These are phyloP conservation scores for Auriscalpium orientale DNA, from an alignment of 768 basidiomycete genomes.

Conservation along the genomic window DNA sequence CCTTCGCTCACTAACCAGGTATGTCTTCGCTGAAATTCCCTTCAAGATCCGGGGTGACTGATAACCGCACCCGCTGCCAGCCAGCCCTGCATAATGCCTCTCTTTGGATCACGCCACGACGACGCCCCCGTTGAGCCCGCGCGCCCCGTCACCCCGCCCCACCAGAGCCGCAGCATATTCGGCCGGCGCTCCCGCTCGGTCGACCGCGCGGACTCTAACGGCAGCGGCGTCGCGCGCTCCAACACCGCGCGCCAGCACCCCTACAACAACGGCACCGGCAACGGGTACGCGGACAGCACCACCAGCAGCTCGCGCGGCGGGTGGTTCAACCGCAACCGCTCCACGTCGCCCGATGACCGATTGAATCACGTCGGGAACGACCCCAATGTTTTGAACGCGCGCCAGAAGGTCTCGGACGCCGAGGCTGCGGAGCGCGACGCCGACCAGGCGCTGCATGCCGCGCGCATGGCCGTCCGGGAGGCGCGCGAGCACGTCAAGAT, in stretches of 20 bases:
- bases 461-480: constrained; percentile 4
- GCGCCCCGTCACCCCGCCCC: constrained; percentile 12
- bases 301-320: constrained; percentile 9
- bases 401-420: constrained; percentile 27
- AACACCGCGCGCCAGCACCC: constrained; percentile 7
- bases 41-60: background rate
- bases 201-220: constrained; percentile 2
- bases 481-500: constrained; percentile 1
- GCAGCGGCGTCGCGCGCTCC: background rate
- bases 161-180: constrained; percentile 18
- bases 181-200: constrained; percentile 16
- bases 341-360: constrained; percentile 14
- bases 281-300: background rate
- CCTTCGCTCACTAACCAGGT: background rate
- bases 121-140: constrained; percentile 8
- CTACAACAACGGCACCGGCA: constrained; percentile 4
- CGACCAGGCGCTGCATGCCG: background rate
- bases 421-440: constrained; percentile 3
- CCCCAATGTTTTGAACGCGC: constrained; percentile 39
- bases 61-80: background rate
- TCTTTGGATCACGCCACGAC: constrained; percentile 17
- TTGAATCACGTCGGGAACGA: constrained; percentile 26
- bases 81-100: constrained; percentile 17
- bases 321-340: constrained; percentile 21
- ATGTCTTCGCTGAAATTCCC: background rate